phyloP scores from a whole-genome alignment of 805 yeast genomes.

The Metschnikowia koreensis region DNA sequence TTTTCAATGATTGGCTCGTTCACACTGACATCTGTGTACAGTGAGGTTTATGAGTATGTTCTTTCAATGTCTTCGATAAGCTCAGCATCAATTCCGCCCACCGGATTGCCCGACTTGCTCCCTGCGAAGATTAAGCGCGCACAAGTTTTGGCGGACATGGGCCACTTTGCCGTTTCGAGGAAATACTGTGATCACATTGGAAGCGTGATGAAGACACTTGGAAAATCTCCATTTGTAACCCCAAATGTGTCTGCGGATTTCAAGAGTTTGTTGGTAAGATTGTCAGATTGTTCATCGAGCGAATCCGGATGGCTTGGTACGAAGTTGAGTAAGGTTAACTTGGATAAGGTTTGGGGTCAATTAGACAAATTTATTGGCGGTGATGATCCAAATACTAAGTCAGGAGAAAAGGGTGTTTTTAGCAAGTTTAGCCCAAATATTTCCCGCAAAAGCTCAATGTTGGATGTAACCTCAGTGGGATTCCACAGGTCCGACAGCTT shows the following conservation, averaged over 20 bases:
- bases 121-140: slow-evolving; percentile 68
- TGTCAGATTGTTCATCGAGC: slow-evolving; percentile 40
- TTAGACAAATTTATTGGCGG: slow-evolving; percentile 90
- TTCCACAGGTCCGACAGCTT: slow-evolving; percentile 4
- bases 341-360: slow-evolving; percentile 87
- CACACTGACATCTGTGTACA: slow-evolving; percentile 40
- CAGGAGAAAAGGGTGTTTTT: slow-evolving; percentile 54
- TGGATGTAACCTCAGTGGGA: slow-evolving; percentile 27
- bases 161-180: slow-evolving; percentile 56
- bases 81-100: slow-evolving; percentile 31
- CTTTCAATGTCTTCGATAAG: slow-evolving; percentile 25
- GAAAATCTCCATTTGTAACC: slow-evolving; percentile 31
- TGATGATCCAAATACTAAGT: slow-evolving; percentile 45
- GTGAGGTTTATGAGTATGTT: slow-evolving; percentile 68
- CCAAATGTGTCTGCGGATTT: slow-evolving; percentile 27
- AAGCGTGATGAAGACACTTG: slow-evolving; percentile 27
- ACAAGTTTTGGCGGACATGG: slow-evolving; percentile 64
- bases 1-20: slow-evolving; percentile 43
- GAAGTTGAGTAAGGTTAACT: slow-evolving; percentile 53
- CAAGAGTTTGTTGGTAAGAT: slow-evolving; percentile 42
- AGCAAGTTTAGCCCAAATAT: slow-evolving; percentile 68
- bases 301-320: slow-evolving; percentile 73
- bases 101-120: slow-evolving; percentile 53
- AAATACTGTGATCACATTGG: slow-evolving; percentile 57
- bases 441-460: slow-evolving; percentile 51